Evolutionary conservation across 257 asterid species (phyloP), one percentile per base, ranked within the genome.

Genomic region (Coffea eugenioides): DNA sequence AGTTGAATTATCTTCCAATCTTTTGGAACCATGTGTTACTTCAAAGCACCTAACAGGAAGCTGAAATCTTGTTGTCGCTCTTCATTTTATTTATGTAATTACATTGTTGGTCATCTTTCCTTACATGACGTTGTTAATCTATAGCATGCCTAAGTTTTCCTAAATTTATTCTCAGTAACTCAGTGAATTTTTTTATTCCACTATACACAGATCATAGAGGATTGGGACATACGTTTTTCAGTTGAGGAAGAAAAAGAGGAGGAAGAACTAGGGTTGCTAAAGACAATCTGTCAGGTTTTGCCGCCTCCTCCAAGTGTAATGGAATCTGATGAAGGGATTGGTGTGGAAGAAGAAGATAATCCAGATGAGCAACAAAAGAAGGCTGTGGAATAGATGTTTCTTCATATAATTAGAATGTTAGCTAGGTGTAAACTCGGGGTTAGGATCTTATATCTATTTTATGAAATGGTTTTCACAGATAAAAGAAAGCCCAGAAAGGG

Each of bases 191-290:
- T 15, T 5, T 45, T 6, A 2, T 34, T 70, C 51, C 21, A 31
- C 46, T 73, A 8, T 48, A 6, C 51, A n/a, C 90, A 94, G 98
- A 87, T 94, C 61, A 67, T 92, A 64, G 91, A 85, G 78, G 88
- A 91, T 16, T 84, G 84, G 43, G 94, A 87, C 9, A 9, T 59
- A 0, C 93, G 94, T 16, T 73, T 84, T 18, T 23, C 8, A 56
- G 62, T 56, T 18, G 20, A 56, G n/a, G 62, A 56, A 56, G 62
- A 6, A 56, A 11, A 56, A 56, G 62, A 56, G 76, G 92, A 87
- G 39, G 92, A 87, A 5, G 85, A 80, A 57, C 71, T 74, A 16
- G 82, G 86, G 77, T 76, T 90, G 73, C 80, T 88, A 21, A 90
- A 90, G 81, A 64, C 71, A 2, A 23, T 56, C 71, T 90, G 67